These are phyloP conservation scores for Phalaenopsis hybrid DNA, from an alignment of 116 monocot genomes.

Conservation along the genomic window DNA sequence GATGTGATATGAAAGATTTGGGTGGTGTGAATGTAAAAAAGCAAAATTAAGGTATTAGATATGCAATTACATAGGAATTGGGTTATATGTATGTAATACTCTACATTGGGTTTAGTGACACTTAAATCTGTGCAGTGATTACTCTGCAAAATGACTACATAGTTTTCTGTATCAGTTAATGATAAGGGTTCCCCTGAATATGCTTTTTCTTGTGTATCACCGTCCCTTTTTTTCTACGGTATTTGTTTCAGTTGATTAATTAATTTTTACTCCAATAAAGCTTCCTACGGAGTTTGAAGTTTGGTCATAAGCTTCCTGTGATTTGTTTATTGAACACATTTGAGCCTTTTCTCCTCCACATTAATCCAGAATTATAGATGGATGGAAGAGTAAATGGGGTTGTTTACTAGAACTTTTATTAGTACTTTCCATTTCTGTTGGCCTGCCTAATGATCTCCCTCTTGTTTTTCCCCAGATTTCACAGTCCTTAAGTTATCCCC, in stretches of 20 bases:
- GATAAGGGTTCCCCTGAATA: not conserved
- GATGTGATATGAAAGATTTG: too few relatives aligned
- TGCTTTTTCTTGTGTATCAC: not conserved
- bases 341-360: not conserved
- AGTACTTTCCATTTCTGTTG: not conserved
- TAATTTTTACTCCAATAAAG: not conserved
- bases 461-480: not conserved
- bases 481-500: not conserved
- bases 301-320: not conserved
- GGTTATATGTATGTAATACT: too few relatives aligned
- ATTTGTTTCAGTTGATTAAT: not conserved
- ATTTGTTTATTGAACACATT: not conserved
- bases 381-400: not conserved
- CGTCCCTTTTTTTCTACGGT: not conserved
- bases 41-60: too few relatives aligned
- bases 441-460: not conserved
- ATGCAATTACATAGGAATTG: too few relatives aligned
- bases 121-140: not conserved
- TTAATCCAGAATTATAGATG: not conserved
- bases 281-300: not conserved
- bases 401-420: not conserved
- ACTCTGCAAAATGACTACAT: not conserved
- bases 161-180: not conserved
- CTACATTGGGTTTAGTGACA: not conserved
- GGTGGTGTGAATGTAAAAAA: too few relatives aligned